phyloP scores from a whole-genome alignment of 2,329 filamentous ascomycete species.

The Fusarium anthophilum region DNA sequence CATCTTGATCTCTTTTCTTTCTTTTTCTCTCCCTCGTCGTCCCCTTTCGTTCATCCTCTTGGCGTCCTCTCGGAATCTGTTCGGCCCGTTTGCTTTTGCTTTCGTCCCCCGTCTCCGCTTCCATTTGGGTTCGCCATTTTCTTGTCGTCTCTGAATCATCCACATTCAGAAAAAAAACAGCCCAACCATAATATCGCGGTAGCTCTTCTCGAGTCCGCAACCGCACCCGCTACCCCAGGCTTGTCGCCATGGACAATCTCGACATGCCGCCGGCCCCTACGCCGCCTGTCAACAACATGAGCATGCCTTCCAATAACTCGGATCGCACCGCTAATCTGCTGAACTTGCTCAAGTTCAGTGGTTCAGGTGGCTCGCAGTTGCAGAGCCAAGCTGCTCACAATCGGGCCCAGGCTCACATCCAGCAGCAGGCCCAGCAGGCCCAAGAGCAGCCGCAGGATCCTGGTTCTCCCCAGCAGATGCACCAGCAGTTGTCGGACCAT shows the following conservation, averaged over 20 bases:
- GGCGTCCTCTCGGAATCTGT: slow-evolving; percentile 36
- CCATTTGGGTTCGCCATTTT: slow-evolving; percentile 26
- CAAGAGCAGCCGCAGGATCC: slow-evolving; percentile 31
- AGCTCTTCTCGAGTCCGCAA: slow-evolving; percentile 37
- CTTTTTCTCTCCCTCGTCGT: slow-evolving; percentile 1
- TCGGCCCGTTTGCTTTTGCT: slow-evolving; percentile 38
- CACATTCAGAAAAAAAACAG: neutral
- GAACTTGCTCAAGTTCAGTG: slow-evolving; percentile 70
- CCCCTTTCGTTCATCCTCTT: slow-evolving; percentile 21
- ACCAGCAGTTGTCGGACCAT: slow-evolving; percentile 40
- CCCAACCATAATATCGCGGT: slow-evolving; percentile 18
- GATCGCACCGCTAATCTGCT: slow-evolving; percentile 66
- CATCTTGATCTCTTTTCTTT: neutral
- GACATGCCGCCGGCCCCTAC: slow-evolving; percentile 63
- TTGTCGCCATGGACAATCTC: slow-evolving; percentile 44
- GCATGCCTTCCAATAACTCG: slow-evolving; percentile 50
- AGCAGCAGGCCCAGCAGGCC: slow-evolving; percentile 30
- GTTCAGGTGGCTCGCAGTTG: slow-evolving; percentile 47
- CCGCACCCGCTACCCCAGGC: slow-evolving; percentile 33
- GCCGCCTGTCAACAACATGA: slow-evolving; percentile 53
- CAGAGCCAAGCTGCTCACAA: slow-evolving; percentile 47
- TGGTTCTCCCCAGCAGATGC: slow-evolving; percentile 32
- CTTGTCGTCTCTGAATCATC: slow-evolving; percentile 20
- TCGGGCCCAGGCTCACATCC: slow-evolving; percentile 16
- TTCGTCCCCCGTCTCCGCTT: slow-evolving; percentile 38